phyloP scores from a whole-genome alignment of 2,329 filamentous ascomycete genomes.

The Daldinia sp. region DNA sequence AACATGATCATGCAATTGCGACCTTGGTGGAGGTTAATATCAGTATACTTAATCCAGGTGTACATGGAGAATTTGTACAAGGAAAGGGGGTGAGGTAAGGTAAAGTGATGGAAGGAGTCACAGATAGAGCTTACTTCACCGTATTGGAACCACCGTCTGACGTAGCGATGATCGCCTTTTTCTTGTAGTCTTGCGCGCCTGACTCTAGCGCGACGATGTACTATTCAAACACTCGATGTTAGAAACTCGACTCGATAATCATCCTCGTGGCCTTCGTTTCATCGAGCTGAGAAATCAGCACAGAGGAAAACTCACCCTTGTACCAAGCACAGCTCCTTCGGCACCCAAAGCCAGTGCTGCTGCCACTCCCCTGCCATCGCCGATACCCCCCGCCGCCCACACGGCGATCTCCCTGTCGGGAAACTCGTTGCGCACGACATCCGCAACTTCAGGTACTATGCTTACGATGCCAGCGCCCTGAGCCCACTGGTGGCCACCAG shows the following conservation, averaged over 20 bases:
- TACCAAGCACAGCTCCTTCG: constrained; percentile 47
- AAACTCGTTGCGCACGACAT: constrained; percentile 53
- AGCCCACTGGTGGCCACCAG: constrained; percentile 65
- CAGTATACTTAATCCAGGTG: background rate
- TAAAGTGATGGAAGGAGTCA: background rate
- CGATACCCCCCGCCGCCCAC: constrained; percentile 64
- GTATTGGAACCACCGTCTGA: constrained; percentile 53
- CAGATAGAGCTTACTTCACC: constrained; percentile 49
- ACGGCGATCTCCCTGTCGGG: constrained; percentile 49
- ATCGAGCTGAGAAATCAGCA: background rate
- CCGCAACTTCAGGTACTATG: constrained; percentile 62
- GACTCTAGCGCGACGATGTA: constrained; percentile 55
- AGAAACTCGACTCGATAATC: constrained; percentile 6
- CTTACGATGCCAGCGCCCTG: constrained; percentile 60
- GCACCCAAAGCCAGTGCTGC: constrained; percentile 61
- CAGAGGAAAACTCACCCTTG: constrained; percentile 44
- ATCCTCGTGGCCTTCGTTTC: background rate
- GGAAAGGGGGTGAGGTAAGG: background rate
- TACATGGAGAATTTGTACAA: background rate
- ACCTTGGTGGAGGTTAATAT: constrained; percentile 36
- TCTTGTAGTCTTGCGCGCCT: constrained; percentile 50
- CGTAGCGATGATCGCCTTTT: constrained; percentile 50
- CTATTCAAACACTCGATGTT: constrained; percentile 37
- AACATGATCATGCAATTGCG: constrained; percentile 51
- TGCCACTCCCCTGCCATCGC: constrained; percentile 60